Base-by-base conservation (phyloP, 768 basidiomycete species). In the Pholiota conissans region DNA sequence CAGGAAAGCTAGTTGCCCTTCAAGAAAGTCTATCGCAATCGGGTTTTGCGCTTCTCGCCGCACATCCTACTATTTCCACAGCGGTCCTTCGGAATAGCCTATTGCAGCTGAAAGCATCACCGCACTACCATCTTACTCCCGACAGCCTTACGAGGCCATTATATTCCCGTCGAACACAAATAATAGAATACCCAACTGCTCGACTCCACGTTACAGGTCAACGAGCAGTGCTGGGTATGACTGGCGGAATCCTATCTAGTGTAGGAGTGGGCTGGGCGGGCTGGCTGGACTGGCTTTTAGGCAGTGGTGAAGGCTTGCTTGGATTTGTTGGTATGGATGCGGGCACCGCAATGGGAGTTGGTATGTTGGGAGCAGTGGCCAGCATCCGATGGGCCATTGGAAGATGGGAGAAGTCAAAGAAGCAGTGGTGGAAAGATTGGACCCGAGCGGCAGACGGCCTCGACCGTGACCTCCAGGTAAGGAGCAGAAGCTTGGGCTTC, bases 391-490 rank as follows among this genome's bases (percentile, higher is more conserved):
- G 86, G 85, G 81, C 80, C 1, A 75, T 87, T 5, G 80, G 83
- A 11, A 76, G 75, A 57, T 92, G 89, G 88, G 87, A 90, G 56
- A 82, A 76, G 61, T 83, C 84, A 3, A 87, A 88, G 68, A 73
- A 70, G 55, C 74, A 73, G 58, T 93, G 89, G 89, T 80, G 82
- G 82, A 77, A 81, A 52, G 89, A 91, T 66, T 87, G 84, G 77
- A 65, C 64, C 18, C 76, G 90, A 49, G 75, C 90, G 3, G 80
- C 82, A 5, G 76, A 84, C 48, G 86, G 90, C 0, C 73, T 90
- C 34, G 76, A 79, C 46, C 76, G 89, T 45, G 89, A 91, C 69
- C 70, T 90, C 20, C 76, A 79, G 77, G 89, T 87, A 66, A 40
- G 76, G 58, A 18, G 6, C 16, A 22, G 22, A 34, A 52, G 35